Evolutionary conservation across 148 eudicot genomes (phyloP).

Genomic region (Euryodendron excelsum): DNA sequence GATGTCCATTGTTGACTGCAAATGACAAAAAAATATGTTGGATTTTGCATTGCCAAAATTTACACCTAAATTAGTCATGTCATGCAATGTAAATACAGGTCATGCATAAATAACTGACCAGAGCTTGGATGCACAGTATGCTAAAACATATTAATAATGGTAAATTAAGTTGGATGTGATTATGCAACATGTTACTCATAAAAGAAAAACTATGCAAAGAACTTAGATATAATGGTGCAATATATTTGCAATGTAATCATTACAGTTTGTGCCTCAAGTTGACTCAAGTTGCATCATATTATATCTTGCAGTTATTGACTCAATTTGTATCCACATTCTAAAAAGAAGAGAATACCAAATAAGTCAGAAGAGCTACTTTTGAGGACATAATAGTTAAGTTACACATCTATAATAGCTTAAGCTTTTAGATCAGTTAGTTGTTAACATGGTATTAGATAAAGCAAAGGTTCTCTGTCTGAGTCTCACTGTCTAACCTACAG

Average conservation of each 20-base stretch:
- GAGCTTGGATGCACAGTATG: background rate
- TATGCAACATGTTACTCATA: background rate
- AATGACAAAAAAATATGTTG: constrained; percentile 1
- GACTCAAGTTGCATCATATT: too few species aligned
- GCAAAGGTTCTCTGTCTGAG: background rate
- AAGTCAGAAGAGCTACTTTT: background rate
- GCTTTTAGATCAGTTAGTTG: background rate
- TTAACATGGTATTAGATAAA: background rate
- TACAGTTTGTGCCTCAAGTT: background rate
- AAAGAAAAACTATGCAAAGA: background rate
- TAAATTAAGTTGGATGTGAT: background rate
- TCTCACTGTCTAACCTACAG: background rate
- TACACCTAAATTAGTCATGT: background rate
- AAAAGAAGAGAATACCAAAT: background rate
- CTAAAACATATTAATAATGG: background rate
- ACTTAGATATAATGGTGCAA: background rate
- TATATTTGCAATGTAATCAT: background rate
- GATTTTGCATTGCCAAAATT: background rate
- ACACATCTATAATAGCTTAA: background rate
- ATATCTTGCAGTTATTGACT: too few species aligned
- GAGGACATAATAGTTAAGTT: background rate
- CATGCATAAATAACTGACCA: background rate
- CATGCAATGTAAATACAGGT: background rate
- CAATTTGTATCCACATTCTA: background rate
- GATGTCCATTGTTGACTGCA: constrained; percentile 79